phyloP scores from a whole-genome alignment of 75 land plant genomes.

The Chamaecyparis obtusa region DNA sequence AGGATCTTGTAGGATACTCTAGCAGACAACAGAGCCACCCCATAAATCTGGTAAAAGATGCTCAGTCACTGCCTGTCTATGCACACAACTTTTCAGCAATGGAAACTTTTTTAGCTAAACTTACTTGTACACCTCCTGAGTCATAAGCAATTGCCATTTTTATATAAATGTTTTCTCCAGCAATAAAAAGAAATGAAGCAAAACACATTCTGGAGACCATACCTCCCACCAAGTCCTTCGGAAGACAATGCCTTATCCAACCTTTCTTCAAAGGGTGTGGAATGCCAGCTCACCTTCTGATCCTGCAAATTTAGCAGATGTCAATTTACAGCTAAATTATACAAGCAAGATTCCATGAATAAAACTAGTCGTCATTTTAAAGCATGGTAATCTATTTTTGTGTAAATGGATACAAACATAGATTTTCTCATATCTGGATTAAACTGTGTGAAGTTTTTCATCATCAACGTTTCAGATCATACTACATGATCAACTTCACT shows the following conservation, averaged over 20 bases:
- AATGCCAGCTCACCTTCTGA: constrained; percentile 91
- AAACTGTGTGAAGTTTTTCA: too few relatives aligned
- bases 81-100: not conserved
- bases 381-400: not conserved
- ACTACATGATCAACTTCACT: too few relatives aligned
- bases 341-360: not conserved
- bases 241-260: constrained; percentile 80
- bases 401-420: not conserved
- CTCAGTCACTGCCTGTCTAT: not conserved
- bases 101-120: not conserved
- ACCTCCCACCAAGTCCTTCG: constrained; percentile 18
- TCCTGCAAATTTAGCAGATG: constrained; percentile 45
- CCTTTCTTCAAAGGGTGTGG: constrained; percentile 89
- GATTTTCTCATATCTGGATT: too few relatives aligned
- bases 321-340: not conserved
- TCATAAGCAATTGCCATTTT: not conserved
- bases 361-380: not conserved
- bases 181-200: not conserved
- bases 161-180: not conserved
- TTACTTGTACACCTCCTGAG: not conserved
- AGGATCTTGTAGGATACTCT: too few relatives aligned
- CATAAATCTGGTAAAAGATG: not conserved
- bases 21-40: not conserved
- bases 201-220: not conserved
- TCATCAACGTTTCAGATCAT: too few relatives aligned